Percentiles rank a stretch among this genome's conserved stretches.
These are phyloP conservation scores for Botrytis deweyae DNA, from an alignment of 2,329 filamentous ascomycete genomes.

Conservation along the genomic window DNA sequence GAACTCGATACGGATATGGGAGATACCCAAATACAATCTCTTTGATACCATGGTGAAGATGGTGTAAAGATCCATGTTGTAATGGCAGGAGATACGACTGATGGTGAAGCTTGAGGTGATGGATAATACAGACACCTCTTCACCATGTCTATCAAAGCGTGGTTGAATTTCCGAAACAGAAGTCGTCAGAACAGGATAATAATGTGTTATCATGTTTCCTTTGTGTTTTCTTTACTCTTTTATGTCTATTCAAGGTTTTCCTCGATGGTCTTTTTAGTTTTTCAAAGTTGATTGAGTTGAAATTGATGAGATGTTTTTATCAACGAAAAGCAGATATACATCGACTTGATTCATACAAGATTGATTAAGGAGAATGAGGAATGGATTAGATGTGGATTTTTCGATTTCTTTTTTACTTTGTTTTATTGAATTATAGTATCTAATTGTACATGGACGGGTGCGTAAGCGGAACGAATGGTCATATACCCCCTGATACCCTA, in stretches of 20 bases:
- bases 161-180: neutral
- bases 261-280: slow-evolving; percentile 1
- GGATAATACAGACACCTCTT: neutral
- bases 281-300: neutral
- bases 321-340: neutral
- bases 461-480: slow-evolving; percentile 6
- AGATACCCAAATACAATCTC: slow-evolving; percentile 16
- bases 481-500: slow-evolving; percentile 17
- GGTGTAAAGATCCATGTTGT: slow-evolving; percentile 24
- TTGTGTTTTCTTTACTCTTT: slow-evolving; percentile 16
- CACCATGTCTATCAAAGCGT: neutral
- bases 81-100: slow-evolving; percentile 32
- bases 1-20: neutral
- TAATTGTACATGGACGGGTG: neutral
- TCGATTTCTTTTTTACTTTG: neutral
- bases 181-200: slow-evolving; percentile 12
- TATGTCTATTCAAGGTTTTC: neutral
- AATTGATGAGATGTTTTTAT: neutral
- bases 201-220: slow-evolving; percentile 18
- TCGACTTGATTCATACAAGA: neutral
- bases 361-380: neutral
- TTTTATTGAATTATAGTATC: neutral
- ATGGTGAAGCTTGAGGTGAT: neutral
- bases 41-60: slow-evolving; percentile 27
- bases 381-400: neutral